Evolutionary conservation across 1,284 basidiomycete species (phyloP), one percentile per base, ranked within the genome.

Genomic region (Erythrobasidium hasegawianum): DNA sequence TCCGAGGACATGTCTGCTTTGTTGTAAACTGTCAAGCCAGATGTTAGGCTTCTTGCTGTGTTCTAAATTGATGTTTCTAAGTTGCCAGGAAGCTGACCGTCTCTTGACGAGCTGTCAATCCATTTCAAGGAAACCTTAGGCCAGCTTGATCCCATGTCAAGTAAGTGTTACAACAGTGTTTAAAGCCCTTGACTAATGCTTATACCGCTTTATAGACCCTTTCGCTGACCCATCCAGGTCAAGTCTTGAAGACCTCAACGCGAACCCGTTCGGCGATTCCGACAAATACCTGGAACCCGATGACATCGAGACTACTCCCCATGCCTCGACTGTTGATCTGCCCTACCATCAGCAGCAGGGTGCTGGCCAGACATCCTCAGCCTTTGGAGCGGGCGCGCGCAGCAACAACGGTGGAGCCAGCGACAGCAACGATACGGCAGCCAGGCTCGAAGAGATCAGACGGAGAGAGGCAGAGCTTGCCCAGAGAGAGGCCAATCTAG

Each of bases 271-370:
- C 45, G 56, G 50, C 24, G 62, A 65, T 41, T 55, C 53, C 24
- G 62, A 65, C 62, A 65, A 65, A 56, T 65, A 65, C 39, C 56
- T 65, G 27, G 62, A 65, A 49, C 62, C 62, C 2, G 62, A 65
- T 43, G 55, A 57, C 24, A 20, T 26, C 8, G 61, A 64, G 14
- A 38, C 45, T 11, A 65, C 62, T 14, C 62, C 62, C 14, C 41
- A 65, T 27, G 62, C 62, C 43, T 65, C 62, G 13, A 50, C 62
- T n/a, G 62, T 58, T n/a, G 38, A 41, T 22, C 56, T 65, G 5
- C 62, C 62, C n/a, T 65, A 65, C 33, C 62, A 65, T 53, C 62
- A 65, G 38, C 62, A 65, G 29, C 41, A 39, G 10, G 14, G 7
- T 7, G 16, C 43, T n/a, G 43, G n/a, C 16, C n/a, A 40, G 16